A percentile compares a stretch with the other conserved stretches of the same genome.
phyloP scores from a whole-genome alignment of 441 rosid genomes.

The Hura crepitans region DNA sequence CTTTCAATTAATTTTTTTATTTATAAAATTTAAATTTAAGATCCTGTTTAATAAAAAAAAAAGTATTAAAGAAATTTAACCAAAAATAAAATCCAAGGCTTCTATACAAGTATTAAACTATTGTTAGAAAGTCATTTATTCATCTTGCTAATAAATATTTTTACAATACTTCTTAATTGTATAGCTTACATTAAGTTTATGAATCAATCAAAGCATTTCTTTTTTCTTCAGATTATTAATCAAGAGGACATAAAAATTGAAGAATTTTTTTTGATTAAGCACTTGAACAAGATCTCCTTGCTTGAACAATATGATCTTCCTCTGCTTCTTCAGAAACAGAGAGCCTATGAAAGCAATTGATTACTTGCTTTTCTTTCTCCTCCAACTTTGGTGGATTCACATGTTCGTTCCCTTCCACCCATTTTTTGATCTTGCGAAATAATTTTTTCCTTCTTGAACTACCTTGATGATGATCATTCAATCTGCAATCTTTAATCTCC shows the following conservation, averaged over 20 bases:
- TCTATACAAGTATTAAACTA: too few species aligned
- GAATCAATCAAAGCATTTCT: not conserved
- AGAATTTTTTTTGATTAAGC: conserved; percentile 29
- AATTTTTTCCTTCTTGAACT: conserved; percentile 46
- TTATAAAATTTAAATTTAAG: too few species aligned
- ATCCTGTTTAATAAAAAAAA: too few species aligned
- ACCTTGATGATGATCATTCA: conserved; percentile 22
- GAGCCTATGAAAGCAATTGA: conserved; percentile 43
- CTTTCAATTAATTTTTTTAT: too few species aligned
- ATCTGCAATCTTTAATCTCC: conserved; percentile 18
- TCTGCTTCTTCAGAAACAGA: conserved; percentile 37
- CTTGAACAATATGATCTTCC: conserved; percentile 30
- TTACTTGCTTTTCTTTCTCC: conserved; percentile 36
- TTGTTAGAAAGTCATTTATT: not conserved
- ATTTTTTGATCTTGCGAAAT: conserved; percentile 55
- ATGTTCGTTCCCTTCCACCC: conserved; percentile 63
- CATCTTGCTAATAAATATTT: not conserved
- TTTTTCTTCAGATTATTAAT: not conserved
- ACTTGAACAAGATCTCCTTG: conserved; percentile 54
- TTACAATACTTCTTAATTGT: not conserved
- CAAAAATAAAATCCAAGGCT: too few species aligned
- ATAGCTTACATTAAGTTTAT: not conserved
- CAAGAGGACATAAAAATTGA: not conserved
- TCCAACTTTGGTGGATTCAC: conserved; percentile 33
- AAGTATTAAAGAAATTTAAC: too few species aligned